Evolutionary conservation across 2,329 filamentous ascomycete species (phyloP).

Genomic region (Fusarium setosum): DNA sequence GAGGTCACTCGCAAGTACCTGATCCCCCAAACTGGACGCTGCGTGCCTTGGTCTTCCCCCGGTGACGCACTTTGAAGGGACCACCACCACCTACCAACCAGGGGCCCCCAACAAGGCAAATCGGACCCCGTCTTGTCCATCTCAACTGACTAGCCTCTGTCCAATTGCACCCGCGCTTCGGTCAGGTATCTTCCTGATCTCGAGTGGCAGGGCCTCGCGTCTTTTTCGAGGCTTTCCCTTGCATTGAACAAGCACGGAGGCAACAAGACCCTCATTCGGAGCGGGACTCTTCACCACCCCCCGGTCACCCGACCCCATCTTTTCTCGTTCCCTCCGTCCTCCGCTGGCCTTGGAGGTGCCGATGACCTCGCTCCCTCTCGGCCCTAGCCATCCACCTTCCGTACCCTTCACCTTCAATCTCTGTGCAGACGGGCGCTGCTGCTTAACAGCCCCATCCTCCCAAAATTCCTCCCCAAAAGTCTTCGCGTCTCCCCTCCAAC

Average conservation of each 20-base stretch:
- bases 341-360: constrained; percentile 43
- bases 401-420: constrained; percentile 49
- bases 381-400: constrained; percentile 38
- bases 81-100: constrained; percentile 28
- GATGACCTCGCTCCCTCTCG: constrained; percentile 43
- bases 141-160: constrained; percentile 32
- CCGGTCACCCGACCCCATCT: constrained; percentile 47
- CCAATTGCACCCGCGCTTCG: constrained; percentile 26
- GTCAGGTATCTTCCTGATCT: constrained; percentile 28
- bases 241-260: constrained; percentile 15
- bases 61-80: constrained; percentile 36
- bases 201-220: not conserved
- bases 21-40: constrained; percentile 27
- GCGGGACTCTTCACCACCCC: constrained; percentile 30
- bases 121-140: constrained; percentile 13
- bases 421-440: constrained; percentile 76
- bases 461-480: constrained; percentile 86
- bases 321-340: constrained; percentile 38
- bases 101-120: constrained; percentile 34
- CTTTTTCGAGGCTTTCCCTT: constrained; percentile 11
- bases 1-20: constrained; percentile 42
- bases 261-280: constrained; percentile 37
- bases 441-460: constrained; percentile 77
- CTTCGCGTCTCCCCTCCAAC: constrained; percentile 79
- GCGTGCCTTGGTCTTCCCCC: constrained; percentile 19